Conservation (phyloP, 2,329 filamentous ascomycete species). For the Penicillium sp. region DNA sequence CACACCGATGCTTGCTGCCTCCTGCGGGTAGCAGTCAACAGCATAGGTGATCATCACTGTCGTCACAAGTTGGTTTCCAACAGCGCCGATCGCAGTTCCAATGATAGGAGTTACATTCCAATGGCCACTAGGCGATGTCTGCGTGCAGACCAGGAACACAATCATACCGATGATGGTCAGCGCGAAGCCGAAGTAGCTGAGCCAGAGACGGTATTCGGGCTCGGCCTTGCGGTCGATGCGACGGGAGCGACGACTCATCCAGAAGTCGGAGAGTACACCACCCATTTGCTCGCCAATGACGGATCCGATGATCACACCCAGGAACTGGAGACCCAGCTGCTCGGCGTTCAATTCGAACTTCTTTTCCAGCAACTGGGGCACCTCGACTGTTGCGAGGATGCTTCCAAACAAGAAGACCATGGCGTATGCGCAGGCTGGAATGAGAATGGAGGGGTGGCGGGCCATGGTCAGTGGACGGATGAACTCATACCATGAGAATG, state of each 20-base stretch:
- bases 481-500: constrained; percentile 54
- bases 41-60: constrained; percentile 64
- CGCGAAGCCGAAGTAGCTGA: constrained; percentile 57
- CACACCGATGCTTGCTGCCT: constrained; percentile 61
- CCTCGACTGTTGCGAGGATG: constrained; percentile 60
- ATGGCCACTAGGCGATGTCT: constrained; percentile 46
- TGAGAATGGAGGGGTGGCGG: constrained; percentile 50
- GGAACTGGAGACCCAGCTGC: constrained; percentile 62
- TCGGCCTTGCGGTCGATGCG: constrained; percentile 41
- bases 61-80: constrained; percentile 65
- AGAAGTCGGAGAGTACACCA: constrained; percentile 58
- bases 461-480: constrained; percentile 53
- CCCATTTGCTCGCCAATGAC: constrained; percentile 63
- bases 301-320: constrained; percentile 60
- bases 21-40: constrained; percentile 59
- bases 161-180: constrained; percentile 57
- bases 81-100: constrained; percentile 56
- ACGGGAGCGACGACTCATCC: constrained; percentile 52
- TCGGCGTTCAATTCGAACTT: constrained; percentile 61
- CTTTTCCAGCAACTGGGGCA: constrained; percentile 59
- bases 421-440: constrained; percentile 58
- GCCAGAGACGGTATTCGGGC: constrained; percentile 61
- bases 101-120: constrained; percentile 62
- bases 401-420: constrained; percentile 61
- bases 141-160: constrained; percentile 59